Base-by-base conservation (phyloP, 2,329 filamentous ascomycete genomes). In the Nothophoma quercina region DNA sequence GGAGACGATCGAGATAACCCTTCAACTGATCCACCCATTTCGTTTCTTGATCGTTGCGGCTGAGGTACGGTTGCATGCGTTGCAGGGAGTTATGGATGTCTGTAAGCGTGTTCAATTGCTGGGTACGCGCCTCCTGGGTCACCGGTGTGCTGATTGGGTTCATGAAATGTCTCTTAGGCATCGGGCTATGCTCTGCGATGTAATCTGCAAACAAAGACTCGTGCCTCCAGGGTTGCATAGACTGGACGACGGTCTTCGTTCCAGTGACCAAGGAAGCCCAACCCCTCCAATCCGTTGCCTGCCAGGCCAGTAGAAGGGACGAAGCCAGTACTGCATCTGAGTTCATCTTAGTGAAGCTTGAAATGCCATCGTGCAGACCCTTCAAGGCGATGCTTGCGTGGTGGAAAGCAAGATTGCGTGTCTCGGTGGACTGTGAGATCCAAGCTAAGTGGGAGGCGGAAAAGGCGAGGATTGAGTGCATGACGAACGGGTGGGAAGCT, bases 371-470 rank as follows among this genome's bases (percentile, higher is more conserved):
- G 68, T 96, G 91, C 39, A 98, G 79, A 3, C 93, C 93, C 65
- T 90, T 92, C 54, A 97, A 80, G 9, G 95, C 93, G 60, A 90
- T 84, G 21, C 90, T 91, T 50, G 90, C 89, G 74, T 98, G 91
- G 72, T 96, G 89, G 68, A 93, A 95, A 16, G 91, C 90, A 75
- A 98, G 85, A 77, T 93, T 92, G 60, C 90, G 88, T 21, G 93
- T 93, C 61, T 95, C 85, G 29, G 87, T 85, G 66, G 92, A 96
- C 67, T 90, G 87, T 44, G 91, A 95, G 65, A 96, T 83, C 83
- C 90, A 96, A 38, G 92, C 90, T 59, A 99, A 85, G 76, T 98
- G 93, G 68, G 91, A 93, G 46, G 95, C 93, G n/a, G 95, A 96
- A 68, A 98, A 90, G 5, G 92, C 91, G 46, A 98, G 83, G 64